phyloP scores from a whole-genome alignment of 2,329 filamentous ascomycete genomes.

The Pseudopyrenochaeta lycopersici region DNA sequence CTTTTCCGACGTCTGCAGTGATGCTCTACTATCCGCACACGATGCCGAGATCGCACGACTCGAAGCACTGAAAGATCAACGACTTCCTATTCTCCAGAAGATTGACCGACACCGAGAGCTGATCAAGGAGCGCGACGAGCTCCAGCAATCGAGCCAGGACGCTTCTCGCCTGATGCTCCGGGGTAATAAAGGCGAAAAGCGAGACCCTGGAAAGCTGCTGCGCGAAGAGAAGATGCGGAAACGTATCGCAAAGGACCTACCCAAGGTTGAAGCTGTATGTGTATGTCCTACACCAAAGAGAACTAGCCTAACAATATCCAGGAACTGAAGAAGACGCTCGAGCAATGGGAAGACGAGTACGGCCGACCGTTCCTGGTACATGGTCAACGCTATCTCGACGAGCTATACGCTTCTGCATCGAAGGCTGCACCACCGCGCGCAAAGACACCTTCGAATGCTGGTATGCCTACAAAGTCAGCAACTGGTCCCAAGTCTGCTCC shows the following conservation, averaged over 20 bases:
- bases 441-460: constrained; percentile 74
- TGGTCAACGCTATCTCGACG: constrained; percentile 88
- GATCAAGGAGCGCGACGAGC: constrained; percentile 84
- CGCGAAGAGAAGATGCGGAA: constrained; percentile 99
- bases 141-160: constrained; percentile 91
- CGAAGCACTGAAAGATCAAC: constrained; percentile 84
- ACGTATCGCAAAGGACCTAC: constrained; percentile 93
- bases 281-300: background rate
- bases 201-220: constrained; percentile 91
- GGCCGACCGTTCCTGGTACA: constrained; percentile 92
- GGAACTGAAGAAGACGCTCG: constrained; percentile 80
- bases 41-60: constrained; percentile 88
- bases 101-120: constrained; percentile 85
- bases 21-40: constrained; percentile 92
- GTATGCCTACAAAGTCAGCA: constrained; percentile 40
- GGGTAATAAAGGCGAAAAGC: constrained; percentile 90
- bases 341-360: constrained; percentile 92
- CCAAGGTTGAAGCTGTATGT: constrained; percentile 77
- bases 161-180: constrained; percentile 91
- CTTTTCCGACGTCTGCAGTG: constrained; percentile 96
- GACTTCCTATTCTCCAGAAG: constrained; percentile 81
- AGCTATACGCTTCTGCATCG: constrained; percentile 72
- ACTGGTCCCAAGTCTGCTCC: constrained; percentile 40
- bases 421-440: constrained; percentile 70
- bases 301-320: constrained; percentile 6